Conservation (phyloP, 2,329 filamentous ascomycete species). For the Penicillium crustosum region DNA sequence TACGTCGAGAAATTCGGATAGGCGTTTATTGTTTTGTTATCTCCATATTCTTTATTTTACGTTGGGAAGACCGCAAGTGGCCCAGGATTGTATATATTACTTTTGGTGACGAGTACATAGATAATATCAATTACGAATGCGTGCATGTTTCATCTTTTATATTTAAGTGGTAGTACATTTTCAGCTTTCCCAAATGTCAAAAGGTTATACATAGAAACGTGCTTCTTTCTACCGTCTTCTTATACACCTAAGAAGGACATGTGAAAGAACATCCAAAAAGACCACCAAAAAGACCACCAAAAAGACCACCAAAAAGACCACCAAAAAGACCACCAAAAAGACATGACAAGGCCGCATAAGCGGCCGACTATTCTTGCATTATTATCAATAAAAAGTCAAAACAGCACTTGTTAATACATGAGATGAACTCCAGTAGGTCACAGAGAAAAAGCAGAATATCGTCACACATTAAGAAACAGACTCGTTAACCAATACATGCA, state of each 20-base stretch:
- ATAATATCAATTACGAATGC: neutral
- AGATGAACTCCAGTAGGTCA: neutral
- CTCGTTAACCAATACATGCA: slow-evolving; percentile 14
- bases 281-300: too few species aligned
- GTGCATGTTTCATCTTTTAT: neutral
- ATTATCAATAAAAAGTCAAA: neutral
- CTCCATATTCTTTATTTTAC: neutral
- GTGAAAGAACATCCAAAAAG: too few species aligned
- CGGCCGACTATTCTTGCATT: neutral
- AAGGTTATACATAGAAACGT: too few species aligned
- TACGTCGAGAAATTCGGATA: neutral
- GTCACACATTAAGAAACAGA: slow-evolving; percentile 8
- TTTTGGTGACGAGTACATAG: neutral
- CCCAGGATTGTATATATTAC: neutral
- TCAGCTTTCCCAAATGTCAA: neutral
- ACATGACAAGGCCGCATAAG: too few species aligned
- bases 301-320: too few species aligned
- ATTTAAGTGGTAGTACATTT: neutral
- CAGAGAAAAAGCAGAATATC: slow-evolving; percentile 5
- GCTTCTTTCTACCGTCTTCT: too few species aligned
- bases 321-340: too few species aligned
- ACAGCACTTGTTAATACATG: neutral
- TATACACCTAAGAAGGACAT: neutral
- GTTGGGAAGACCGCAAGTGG: neutral
- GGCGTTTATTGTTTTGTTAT: neutral